Conservation (phyloP, 1,139 yeast genomes). For the Geotrichum candidum region DNA sequence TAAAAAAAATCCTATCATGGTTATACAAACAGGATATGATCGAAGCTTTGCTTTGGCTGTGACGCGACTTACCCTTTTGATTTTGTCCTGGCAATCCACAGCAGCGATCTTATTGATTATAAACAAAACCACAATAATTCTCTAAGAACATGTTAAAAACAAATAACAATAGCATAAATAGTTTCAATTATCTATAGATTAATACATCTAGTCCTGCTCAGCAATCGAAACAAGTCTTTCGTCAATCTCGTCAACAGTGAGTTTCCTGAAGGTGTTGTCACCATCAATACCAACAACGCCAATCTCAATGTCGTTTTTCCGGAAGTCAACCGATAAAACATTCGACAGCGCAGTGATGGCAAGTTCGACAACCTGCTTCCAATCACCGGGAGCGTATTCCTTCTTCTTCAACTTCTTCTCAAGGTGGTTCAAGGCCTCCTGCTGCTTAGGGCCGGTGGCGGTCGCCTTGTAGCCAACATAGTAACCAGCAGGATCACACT, state of each 20-base stretch:
- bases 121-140: neutral
- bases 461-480: conserved; percentile 88
- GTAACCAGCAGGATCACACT: conserved; percentile 97
- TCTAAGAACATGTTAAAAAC: neutral
- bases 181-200: neutral
- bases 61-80: neutral
- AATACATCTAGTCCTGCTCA: conserved; percentile 68
- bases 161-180: neutral
- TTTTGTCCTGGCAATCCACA: neutral
- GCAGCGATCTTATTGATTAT: neutral
- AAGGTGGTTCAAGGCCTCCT: conserved; percentile 83
- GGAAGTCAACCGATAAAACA: conserved; percentile 84
- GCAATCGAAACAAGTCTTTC: conserved; percentile 91
- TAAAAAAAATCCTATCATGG: too few relatives aligned
- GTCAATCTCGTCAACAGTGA: conserved; percentile 83
- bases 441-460: conserved; percentile 95
- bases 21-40: too few relatives aligned
- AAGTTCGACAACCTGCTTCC: conserved; percentile 85
- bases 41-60: too few relatives aligned
- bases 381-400: conserved; percentile 68
- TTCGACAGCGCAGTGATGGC: conserved; percentile 82
- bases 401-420: conserved; percentile 87
- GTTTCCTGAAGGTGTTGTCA: conserved; percentile 48
- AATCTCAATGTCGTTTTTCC: conserved; percentile 87
- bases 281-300: conserved; percentile 70